These are phyloP conservation scores for Xylaria arbuscula DNA, from an alignment of 2,329 filamentous ascomycete species.

Conservation along the genomic window DNA sequence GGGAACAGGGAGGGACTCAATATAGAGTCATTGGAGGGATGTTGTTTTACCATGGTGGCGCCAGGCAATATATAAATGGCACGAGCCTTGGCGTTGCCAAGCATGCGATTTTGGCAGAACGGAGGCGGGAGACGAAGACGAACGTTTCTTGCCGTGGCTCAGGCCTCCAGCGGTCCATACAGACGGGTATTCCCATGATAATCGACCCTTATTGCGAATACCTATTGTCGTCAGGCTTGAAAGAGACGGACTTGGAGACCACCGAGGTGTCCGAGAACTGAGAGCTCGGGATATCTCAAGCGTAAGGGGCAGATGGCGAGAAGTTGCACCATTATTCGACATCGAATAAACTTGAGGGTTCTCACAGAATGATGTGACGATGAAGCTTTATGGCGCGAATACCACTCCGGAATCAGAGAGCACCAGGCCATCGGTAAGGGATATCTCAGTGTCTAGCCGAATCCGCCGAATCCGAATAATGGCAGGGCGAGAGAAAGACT, in stretches of 20 bases:
- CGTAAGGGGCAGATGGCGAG: too few relatives aligned
- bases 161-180: background rate
- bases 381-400: background rate
- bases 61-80: conserved; percentile 7
- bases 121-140: background rate
- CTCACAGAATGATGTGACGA: too few relatives aligned
- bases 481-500: background rate
- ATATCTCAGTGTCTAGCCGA: background rate
- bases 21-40: conserved; percentile 27
- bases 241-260: background rate
- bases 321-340: too few relatives aligned
- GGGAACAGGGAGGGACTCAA: background rate
- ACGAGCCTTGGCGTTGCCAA: conserved; percentile 4
- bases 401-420: background rate
- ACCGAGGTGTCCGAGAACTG: background rate
- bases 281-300: background rate
- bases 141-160: background rate
- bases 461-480: background rate
- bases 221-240: background rate
- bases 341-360: too few relatives aligned
- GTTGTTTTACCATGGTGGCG: conserved; percentile 4
- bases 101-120: background rate
- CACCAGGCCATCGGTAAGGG: background rate
- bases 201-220: background rate
- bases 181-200: background rate